Conservation (phyloP, 2,329 filamentous ascomycete genomes). For the Keithomyces neogunnii region DNA sequence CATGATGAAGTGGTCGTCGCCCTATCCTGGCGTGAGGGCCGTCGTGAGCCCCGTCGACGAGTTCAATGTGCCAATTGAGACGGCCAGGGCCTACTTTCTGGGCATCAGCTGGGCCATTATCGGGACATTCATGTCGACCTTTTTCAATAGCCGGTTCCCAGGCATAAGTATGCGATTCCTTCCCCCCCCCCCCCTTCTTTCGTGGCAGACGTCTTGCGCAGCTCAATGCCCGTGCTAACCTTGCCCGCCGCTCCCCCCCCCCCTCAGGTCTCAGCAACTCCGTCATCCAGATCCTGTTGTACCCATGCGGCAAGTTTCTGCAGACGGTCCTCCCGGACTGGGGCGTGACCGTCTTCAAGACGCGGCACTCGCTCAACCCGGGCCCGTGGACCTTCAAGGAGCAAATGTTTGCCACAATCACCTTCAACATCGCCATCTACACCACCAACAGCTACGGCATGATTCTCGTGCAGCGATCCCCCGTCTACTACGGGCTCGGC, state of each 20-base stretch:
- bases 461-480: slow-evolving; percentile 35
- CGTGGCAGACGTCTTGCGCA: neutral
- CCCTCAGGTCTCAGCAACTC: slow-evolving; percentile 20
- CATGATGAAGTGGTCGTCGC: slow-evolving; percentile 31
- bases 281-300: slow-evolving; percentile 37
- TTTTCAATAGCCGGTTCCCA: slow-evolving; percentile 32
- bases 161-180: slow-evolving; percentile 17
- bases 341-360: slow-evolving; percentile 32
- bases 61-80: slow-evolving; percentile 27
- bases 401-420: slow-evolving; percentile 51
- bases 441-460: slow-evolving; percentile 39
- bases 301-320: slow-evolving; percentile 35
- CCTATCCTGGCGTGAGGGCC: slow-evolving; percentile 33
- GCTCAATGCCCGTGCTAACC: neutral
- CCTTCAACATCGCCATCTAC: slow-evolving; percentile 43
- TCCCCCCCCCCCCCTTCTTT: neutral
- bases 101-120: slow-evolving; percentile 19
- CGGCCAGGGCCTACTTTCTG: slow-evolving; percentile 32
- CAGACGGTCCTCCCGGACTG: slow-evolving; percentile 35
- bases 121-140: slow-evolving; percentile 26
- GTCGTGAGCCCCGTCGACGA: slow-evolving; percentile 30
- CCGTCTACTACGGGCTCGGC: slow-evolving; percentile 32
- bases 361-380: slow-evolving; percentile 38
- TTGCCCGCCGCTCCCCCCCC: neutral
- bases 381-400: slow-evolving; percentile 50